These are phyloP conservation scores for Mycena sp. DNA, from an alignment of 1,284 basidiomycete species.

Conservation along the genomic window DNA sequence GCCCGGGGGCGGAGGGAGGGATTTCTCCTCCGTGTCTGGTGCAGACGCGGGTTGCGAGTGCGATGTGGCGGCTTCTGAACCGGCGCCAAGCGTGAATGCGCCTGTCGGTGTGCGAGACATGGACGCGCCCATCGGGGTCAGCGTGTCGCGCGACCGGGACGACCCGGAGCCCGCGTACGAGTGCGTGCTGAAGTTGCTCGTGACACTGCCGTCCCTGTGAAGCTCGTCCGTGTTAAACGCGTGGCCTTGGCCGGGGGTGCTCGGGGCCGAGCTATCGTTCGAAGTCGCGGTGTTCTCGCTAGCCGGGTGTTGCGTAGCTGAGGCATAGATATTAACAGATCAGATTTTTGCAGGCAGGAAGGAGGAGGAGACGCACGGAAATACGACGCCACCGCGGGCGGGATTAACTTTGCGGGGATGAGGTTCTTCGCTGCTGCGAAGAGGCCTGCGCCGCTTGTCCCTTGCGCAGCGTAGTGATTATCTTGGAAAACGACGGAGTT, in stretches of 20 bases:
- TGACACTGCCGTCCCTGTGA: neutral
- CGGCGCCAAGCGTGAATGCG: neutral
- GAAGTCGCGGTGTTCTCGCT: neutral
- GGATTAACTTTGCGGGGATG: too few species aligned
- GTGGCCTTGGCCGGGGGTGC: neutral
- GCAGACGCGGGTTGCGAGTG: too few species aligned
- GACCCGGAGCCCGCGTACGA: constrained; percentile 11
- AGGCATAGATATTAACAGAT: too few species aligned
- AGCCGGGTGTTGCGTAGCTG: neutral
- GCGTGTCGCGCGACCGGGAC: neutral
- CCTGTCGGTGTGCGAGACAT: too few species aligned
- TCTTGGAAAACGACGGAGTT: constrained; percentile 23
- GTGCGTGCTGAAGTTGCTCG: constrained; percentile 16
- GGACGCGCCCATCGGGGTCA: neutral
- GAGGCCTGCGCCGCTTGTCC: neutral
- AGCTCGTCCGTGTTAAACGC: constrained; percentile 3
- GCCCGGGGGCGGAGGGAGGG: too few species aligned
- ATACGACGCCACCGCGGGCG: constrained; percentile 3
- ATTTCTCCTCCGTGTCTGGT: too few species aligned
- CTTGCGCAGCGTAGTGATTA: neutral
- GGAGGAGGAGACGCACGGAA: constrained; percentile 3
- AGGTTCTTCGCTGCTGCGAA: neutral
- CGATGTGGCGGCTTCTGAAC: neutral
- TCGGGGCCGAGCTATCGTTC: neutral
- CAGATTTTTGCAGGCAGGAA: neutral